These are phyloP conservation scores for Linaria vulgaris DNA, from an alignment of 257 asterid genomes.

Conservation along the genomic window DNA sequence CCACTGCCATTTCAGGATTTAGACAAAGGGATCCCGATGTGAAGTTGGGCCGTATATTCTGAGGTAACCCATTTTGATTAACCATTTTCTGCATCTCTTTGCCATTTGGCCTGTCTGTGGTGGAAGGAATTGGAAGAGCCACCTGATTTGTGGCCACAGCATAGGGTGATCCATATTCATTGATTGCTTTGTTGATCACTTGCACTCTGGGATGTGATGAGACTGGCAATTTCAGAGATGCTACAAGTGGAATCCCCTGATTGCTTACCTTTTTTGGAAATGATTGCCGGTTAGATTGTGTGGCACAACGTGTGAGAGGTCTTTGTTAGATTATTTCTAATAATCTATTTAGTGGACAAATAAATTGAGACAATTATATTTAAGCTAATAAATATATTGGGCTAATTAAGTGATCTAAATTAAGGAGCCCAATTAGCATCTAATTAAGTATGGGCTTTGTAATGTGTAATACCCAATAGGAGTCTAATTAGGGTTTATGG, in stretches of 20 bases:
- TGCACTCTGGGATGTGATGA: slow-evolving; percentile 17
- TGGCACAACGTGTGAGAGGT: slow-evolving; percentile 10
- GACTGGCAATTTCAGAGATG: slow-evolving; percentile 1
- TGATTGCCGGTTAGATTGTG: too few species aligned
- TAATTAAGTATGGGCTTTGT: too few species aligned
- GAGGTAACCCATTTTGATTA: slow-evolving; percentile 12
- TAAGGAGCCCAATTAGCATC: too few species aligned
- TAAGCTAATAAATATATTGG: too few species aligned
- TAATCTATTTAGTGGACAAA: too few species aligned
- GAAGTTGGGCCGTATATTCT: too few species aligned
- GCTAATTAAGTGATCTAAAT: too few species aligned
- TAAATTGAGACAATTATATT: too few species aligned
- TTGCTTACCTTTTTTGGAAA: slow-evolving; percentile 17
- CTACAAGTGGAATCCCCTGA: slow-evolving; percentile 15
- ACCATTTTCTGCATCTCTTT: slow-evolving; percentile 14
- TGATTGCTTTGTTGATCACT: slow-evolving; percentile 14
- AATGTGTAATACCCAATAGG: too few species aligned
- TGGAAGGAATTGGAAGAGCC: slow-evolving; percentile 19
- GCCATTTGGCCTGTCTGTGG: slow-evolving; percentile 16
- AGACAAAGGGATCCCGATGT: slow-evolving; percentile 11
- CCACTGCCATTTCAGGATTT: background rate
- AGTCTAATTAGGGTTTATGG: too few species aligned
- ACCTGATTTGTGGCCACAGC: slow-evolving; percentile 6
- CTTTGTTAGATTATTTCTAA: too few species aligned
- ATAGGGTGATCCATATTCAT: too few species aligned